A percentile compares a stretch with the other conserved stretches of the same genome.
phyloP scores from a whole-genome alignment of 805 yeast species.

The Metschnikowia rubicola region DNA sequence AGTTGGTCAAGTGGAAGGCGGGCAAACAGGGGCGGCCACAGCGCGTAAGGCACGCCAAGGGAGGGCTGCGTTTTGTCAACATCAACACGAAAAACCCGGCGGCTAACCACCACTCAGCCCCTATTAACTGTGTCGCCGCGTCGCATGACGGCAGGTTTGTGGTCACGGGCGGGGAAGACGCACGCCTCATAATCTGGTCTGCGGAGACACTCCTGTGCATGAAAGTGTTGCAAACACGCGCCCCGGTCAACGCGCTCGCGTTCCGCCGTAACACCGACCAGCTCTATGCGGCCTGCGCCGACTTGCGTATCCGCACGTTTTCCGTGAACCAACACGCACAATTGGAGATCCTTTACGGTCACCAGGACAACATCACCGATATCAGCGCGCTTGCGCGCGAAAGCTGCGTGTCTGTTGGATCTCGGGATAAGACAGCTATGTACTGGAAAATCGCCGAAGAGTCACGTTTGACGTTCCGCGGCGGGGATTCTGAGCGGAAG shows the following conservation, averaged over 20 bases:
- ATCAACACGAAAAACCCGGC: slow-evolving; percentile 45
- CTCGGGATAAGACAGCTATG: slow-evolving; percentile 93
- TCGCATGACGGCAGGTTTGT: slow-evolving; percentile 84
- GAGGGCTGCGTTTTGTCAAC: slow-evolving; percentile 48
- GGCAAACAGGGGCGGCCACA: slow-evolving; percentile 48
- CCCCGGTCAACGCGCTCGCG: slow-evolving; percentile 65
- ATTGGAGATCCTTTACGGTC: slow-evolving; percentile 89
- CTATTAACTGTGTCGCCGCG: slow-evolving; percentile 74
- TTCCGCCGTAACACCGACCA: slow-evolving; percentile 83
- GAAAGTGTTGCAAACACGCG: slow-evolving; percentile 74
- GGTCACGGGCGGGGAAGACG: slow-evolving; percentile 88
- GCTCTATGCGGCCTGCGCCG: slow-evolving; percentile 89
- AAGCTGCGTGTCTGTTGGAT: slow-evolving; percentile 93
- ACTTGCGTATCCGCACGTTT: slow-evolving; percentile 83
- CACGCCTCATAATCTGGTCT: slow-evolving; percentile 81
- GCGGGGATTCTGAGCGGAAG: slow-evolving; percentile 64
- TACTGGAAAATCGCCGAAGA: slow-evolving; percentile 97
- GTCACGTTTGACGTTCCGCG: slow-evolving; percentile 87
- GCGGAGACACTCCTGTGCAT: slow-evolving; percentile 71
- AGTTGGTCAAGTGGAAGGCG: slow-evolving; percentile 75
- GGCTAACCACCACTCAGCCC: slow-evolving; percentile 72
- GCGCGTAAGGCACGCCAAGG: slow-evolving; percentile 60
- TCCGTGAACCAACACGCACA: slow-evolving; percentile 84
- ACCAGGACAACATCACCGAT: slow-evolving; percentile 85
- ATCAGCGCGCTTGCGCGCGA: slow-evolving; percentile 80